These are phyloP conservation scores for Apodospora peruviana DNA, from an alignment of 495 filamentous ascomycete species.

Conservation along the genomic window DNA sequence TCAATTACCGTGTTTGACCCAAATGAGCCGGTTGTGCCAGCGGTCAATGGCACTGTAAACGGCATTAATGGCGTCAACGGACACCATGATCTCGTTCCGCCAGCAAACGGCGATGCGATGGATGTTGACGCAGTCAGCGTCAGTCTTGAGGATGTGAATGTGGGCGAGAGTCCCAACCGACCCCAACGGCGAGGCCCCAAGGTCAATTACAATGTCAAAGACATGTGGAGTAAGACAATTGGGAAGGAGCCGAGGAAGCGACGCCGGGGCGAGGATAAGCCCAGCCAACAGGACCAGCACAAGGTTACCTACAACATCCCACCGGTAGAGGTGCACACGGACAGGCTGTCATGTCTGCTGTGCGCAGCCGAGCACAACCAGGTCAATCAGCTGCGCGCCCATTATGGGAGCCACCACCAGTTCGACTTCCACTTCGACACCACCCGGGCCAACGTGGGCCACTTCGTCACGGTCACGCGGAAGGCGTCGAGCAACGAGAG, in stretches of 20 bases:
- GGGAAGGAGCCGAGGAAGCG: conserved; percentile 41
- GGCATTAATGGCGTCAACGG: conserved; percentile 25
- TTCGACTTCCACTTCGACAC: conserved; percentile 32
- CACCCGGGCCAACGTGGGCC: conserved; percentile 13
- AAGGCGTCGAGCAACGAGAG: conserved; percentile 1
- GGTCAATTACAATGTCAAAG: conserved; percentile 49
- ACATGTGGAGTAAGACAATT: conserved; percentile 40
- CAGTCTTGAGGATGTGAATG: neutral
- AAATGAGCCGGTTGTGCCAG: conserved; percentile 22
- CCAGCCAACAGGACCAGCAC: conserved; percentile 23
- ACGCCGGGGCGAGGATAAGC: conserved; percentile 26
- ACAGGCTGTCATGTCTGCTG: conserved; percentile 38
- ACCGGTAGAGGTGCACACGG: conserved; percentile 35
- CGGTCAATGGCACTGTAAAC: conserved; percentile 19
- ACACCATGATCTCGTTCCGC: neutral
- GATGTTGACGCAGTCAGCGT: neutral
- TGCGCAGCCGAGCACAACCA: conserved; percentile 38
- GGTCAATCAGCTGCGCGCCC: conserved; percentile 37
- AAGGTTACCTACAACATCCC: conserved; percentile 40
- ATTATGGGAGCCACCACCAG: conserved; percentile 41
- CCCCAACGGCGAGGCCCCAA: conserved; percentile 32
- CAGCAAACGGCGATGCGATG: neutral
- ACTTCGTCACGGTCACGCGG: conserved; percentile 18
- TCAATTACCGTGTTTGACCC: conserved; percentile 24
- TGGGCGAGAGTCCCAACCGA: conserved; percentile 35